Base-by-base conservation (phyloP, 306 rosid genomes). In the Vigna angularis region DNA sequence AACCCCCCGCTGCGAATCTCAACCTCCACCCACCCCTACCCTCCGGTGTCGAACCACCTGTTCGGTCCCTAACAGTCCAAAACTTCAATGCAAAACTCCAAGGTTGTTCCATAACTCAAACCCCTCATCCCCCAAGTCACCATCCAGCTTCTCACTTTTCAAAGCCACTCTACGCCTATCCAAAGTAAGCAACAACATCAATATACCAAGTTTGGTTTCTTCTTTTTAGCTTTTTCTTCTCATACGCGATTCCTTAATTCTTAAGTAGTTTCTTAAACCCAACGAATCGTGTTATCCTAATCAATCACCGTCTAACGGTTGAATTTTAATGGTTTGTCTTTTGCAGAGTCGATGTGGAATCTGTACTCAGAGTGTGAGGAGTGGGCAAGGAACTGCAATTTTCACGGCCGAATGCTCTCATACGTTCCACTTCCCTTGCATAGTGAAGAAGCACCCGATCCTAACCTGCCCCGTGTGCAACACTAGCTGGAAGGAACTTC, bases 401-500 rank as follows among this genome's bases (percentile, higher is more conserved):
- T 91, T 93, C 88, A 96, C 99, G 3, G 93, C 99, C 15, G 98
- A 96, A 74, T 96, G 99, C 73, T 96, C 97, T 8, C 99, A 96
- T 78, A 85, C 90, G 3, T 96, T 96, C 64, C 99, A 96, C 72
- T 96, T 91, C 66, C 94, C 96, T 59, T 96, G 99, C 83, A 84
- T 95, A 62, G 84, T 97, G 0, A 93, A 86, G 85, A 90, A 73
- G 87, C 73, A 86, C n/a, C 93, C 84, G 7, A 72, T 81, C 14
- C 81, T 84, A 49, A 73, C 79, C 15, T 96, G 99, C 40, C 99
- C 99, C 0, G 91, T 93, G 50, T 96, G 99, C 86, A 82, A 77
- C 85, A 69, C 93, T 4, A 61, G 45, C 26, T 96, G 99, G 99
- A 93, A 91, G 61, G 97, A 96, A 32, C 85, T 86, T 9, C 98